These are phyloP conservation scores for Centella asiatica DNA, from an alignment of 129 eudicot genomes.

Conservation along the genomic window DNA sequence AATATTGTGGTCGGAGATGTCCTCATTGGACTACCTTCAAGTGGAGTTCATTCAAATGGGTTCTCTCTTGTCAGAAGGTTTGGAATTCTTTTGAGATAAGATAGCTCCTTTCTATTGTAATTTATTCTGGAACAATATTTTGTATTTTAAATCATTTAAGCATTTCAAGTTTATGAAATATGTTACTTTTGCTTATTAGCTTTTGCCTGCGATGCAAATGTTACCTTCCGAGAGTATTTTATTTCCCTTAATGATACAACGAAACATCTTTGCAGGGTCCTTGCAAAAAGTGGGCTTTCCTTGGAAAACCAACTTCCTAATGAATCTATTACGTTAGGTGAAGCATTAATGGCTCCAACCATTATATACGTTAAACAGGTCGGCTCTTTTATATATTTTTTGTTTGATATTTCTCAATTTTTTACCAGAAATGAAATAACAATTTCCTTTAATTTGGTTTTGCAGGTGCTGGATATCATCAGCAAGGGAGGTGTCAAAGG, in stretches of 20 bases:
- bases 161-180: background rate
- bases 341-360: constrained; percentile 92
- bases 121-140: too few relatives aligned
- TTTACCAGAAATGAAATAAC: background rate
- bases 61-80: constrained; percentile 90
- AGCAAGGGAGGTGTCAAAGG: constrained; percentile 90
- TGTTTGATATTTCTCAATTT: background rate
- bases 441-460: constrained; percentile 1
- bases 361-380: constrained; percentile 92
- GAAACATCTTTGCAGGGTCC: constrained; percentile 39
- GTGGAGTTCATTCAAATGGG: constrained; percentile 86
- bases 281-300: constrained; percentile 56
- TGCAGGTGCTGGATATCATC: constrained; percentile 79
- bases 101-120: too few relatives aligned
- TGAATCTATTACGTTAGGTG: constrained; percentile 51
- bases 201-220: too few relatives aligned
- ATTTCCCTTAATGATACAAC: too few relatives aligned
- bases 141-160: too few relatives aligned
- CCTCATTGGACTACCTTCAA: constrained; percentile 68
- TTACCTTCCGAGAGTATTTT: too few relatives aligned
- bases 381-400: background rate
- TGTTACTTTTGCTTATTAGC: too few relatives aligned
- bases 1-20: constrained; percentile 62
- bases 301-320: constrained; percentile 73
- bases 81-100: too few relatives aligned